phyloP scores from a whole-genome alignment of 176 grass and related monocot genomes.

The Oryza nivara region DNA sequence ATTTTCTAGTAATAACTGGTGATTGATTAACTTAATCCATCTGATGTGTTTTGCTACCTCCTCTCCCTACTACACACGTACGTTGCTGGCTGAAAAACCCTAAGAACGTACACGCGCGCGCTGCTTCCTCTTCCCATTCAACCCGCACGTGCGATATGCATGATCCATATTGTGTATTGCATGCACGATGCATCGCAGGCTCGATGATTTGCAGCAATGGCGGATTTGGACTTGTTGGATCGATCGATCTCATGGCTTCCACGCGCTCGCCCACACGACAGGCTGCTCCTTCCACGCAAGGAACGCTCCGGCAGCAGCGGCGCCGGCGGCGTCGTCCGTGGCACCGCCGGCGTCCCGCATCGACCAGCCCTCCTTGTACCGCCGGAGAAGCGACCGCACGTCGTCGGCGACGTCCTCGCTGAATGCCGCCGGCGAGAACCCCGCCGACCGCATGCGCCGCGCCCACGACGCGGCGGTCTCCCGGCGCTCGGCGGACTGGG shows the following conservation, averaged over 20 bases:
- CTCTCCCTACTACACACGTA: constrained; percentile 5
- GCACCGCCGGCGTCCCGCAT: constrained; percentile 54
- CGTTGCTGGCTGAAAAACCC: constrained; percentile 5
- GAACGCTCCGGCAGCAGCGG: constrained; percentile 66
- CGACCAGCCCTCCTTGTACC: constrained; percentile 90
- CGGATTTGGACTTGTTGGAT: background rate
- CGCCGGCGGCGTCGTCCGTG: constrained; percentile 47
- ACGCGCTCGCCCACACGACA: constrained; percentile 93
- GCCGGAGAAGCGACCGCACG: constrained; percentile 75
- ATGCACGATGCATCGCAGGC: no score
- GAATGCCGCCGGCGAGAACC: constrained; percentile 74
- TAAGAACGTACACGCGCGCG: constrained; percentile 18
- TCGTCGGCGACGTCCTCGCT: constrained; percentile 96
- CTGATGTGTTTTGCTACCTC: constrained; percentile 6
- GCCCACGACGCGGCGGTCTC: constrained; percentile 73
- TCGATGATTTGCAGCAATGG: no score
- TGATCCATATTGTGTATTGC: no score
- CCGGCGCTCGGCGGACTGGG: constrained; percentile 73
- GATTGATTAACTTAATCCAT: background rate
- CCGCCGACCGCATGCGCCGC: constrained; percentile 59
- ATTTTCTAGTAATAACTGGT: constrained; percentile 5
- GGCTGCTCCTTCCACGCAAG: constrained; percentile 96
- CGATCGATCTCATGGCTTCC: constrained; percentile 59
- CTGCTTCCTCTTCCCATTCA: no score
- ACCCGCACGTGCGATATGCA: no score